phyloP scores from a whole-genome alignment of 2,329 filamentous ascomycete genomes.

The Fonsecaea multimorphosa region DNA sequence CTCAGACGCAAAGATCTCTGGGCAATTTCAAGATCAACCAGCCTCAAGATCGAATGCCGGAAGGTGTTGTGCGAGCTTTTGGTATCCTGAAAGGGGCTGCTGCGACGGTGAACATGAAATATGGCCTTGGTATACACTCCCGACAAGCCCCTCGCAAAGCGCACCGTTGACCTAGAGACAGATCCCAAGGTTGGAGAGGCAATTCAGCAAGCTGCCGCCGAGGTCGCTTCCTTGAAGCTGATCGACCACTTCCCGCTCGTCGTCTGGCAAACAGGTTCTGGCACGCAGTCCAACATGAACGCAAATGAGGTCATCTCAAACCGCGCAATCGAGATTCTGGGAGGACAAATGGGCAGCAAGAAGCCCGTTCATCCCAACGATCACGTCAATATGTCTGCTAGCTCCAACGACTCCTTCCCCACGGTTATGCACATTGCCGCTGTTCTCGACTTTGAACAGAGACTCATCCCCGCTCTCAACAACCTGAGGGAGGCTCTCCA shows the following conservation, averaged over 20 bases:
- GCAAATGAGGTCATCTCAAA: slow-evolving; percentile 99
- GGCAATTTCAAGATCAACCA: slow-evolving; percentile 99
- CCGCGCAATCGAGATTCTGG: slow-evolving; percentile 96
- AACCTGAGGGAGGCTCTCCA: slow-evolving; percentile 84
- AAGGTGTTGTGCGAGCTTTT: slow-evolving; percentile 88
- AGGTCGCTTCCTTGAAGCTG: slow-evolving; percentile 92
- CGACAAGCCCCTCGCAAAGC: not conserved
- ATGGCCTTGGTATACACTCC: slow-evolving; percentile 70
- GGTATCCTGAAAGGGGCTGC: slow-evolving; percentile 97
- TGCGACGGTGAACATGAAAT: slow-evolving; percentile 93
- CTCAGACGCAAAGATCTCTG: slow-evolving; percentile 66
- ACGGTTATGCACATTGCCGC: slow-evolving; percentile 99
- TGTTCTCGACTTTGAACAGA: slow-evolving; percentile 87
- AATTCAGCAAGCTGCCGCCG: slow-evolving; percentile 90
- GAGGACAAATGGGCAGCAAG: slow-evolving; percentile 92
- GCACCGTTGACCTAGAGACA: slow-evolving; percentile 45
- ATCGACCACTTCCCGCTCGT: slow-evolving; percentile 97
- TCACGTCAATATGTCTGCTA: slow-evolving; percentile 99
- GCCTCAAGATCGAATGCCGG: slow-evolving; percentile 97
- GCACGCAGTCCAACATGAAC: slow-evolving; percentile 99
- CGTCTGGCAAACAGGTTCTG: slow-evolving; percentile 98
- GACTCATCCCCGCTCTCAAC: slow-evolving; percentile 80
- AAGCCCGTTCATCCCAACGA: slow-evolving; percentile 99
- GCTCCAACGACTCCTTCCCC: slow-evolving; percentile 98
- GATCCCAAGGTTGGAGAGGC: slow-evolving; percentile 89